phyloP scores from a whole-genome alignment of 176 grass and related monocot genomes.

The Melocanna baccifera region DNA sequence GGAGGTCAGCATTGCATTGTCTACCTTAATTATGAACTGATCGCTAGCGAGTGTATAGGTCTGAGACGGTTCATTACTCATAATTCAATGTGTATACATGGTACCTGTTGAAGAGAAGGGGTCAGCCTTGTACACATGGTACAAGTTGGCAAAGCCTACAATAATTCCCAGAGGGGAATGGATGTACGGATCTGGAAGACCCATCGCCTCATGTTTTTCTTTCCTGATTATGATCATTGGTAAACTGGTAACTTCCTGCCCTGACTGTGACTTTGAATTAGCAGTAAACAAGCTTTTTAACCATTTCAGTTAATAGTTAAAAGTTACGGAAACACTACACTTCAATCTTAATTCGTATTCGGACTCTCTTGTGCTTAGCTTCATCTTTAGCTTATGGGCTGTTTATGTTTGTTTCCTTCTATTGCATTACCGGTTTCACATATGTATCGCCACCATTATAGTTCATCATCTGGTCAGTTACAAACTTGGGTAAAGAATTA shows the following conservation, averaged over 20 bases:
- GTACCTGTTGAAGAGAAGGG: background rate
- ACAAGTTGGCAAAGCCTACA: background rate
- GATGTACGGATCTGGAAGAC: background rate
- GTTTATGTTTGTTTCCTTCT: background rate
- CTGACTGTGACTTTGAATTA: background rate
- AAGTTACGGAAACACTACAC: background rate
- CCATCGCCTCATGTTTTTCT: background rate
- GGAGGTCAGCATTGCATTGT: background rate
- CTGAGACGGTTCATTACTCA: background rate
- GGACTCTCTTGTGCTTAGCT: background rate
- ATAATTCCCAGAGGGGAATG: background rate
- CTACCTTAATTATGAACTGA: background rate
- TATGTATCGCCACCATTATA: background rate
- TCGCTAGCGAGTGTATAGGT: background rate
- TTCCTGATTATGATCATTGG: background rate
- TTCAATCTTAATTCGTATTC: background rate
- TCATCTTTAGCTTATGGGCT: background rate
- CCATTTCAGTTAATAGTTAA: background rate
- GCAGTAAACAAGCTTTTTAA: background rate
- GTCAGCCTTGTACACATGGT: background rate
- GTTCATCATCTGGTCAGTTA: background rate
- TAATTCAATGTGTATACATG: conserved; percentile 12
- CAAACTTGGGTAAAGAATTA: background rate
- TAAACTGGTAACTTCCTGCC: background rate
- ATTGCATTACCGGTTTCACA: background rate